Percentiles rank a stretch among this genome's conserved stretches.
phyloP scores from a whole-genome alignment of 1,139 yeast genomes.

The Saccharomyces hybrid region DNA sequence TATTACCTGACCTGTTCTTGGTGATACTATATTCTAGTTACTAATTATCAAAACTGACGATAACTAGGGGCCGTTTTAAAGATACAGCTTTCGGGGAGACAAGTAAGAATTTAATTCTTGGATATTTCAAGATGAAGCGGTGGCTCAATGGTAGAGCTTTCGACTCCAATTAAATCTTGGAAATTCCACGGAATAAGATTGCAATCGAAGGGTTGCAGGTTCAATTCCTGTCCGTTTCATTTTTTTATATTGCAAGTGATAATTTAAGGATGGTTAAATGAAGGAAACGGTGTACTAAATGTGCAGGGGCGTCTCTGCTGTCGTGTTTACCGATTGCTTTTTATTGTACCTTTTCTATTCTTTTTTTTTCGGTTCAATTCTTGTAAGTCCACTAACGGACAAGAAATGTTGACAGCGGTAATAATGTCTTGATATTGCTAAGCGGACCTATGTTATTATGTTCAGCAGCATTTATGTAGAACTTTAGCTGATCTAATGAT shows the following conservation, averaged over 20 bases:
- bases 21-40: neutral
- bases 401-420: too few species aligned
- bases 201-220: slow-evolving; percentile 69
- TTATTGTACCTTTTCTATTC: neutral
- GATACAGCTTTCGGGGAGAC: neutral
- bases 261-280: neutral
- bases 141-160: slow-evolving; percentile 93
- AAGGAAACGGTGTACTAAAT: neutral
- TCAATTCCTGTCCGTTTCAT: slow-evolving; percentile 70
- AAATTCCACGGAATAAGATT: slow-evolving; percentile 28
- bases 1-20: neutral
- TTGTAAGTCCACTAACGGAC: too few species aligned
- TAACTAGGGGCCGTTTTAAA: too few species aligned
- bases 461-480: too few species aligned
- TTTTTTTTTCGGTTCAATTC: too few species aligned
- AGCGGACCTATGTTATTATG: too few species aligned
- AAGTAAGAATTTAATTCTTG: neutral
- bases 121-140: slow-evolving; percentile 46
- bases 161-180: slow-evolving; percentile 57
- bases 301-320: neutral
- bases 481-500: too few species aligned
- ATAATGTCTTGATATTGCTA: too few species aligned
- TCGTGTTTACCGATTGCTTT: neutral
- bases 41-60: too few species aligned
- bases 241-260: slow-evolving; percentile 22